These are phyloP conservation scores for Candida vaughaniae DNA, from an alignment of 805 yeast species.

Conservation along the genomic window DNA sequence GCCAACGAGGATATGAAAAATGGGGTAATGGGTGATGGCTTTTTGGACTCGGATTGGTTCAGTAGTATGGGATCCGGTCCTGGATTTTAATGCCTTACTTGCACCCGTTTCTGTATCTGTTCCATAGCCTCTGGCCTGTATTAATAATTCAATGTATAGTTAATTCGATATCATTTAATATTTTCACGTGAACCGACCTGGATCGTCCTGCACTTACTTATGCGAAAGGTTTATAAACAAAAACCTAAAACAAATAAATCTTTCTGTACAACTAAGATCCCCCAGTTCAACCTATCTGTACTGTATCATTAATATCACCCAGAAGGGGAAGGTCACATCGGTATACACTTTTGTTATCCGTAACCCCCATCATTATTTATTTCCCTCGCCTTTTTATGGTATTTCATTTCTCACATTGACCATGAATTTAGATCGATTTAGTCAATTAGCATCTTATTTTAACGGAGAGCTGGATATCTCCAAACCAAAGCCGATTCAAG, in stretches of 20 bases:
- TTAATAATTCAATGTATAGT: background rate
- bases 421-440: slow-evolving; percentile 29
- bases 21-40: slow-evolving; percentile 8
- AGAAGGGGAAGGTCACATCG: no score
- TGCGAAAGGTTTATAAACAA: no score
- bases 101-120: no score
- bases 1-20: slow-evolving; percentile 8
- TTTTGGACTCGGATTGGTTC: slow-evolving; percentile 28
- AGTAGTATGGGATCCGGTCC: slow-evolving; percentile 34
- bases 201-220: no score
- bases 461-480: slow-evolving; percentile 6
- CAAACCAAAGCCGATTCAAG: background rate
- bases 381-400: no score
- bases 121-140: background rate
- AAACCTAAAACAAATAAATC: no score
- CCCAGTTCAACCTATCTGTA: no score
- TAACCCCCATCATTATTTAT: no score
- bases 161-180: background rate
- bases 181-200: no score
- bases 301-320: no score
- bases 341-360: no score
- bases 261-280: no score
- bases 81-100: slow-evolving; percentile 28
- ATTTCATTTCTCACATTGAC: background rate
- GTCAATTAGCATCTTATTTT: slow-evolving; percentile 26